These are phyloP conservation scores for Aureococcus anophagefferens DNA, from an alignment of 108 stramenopile genomes.

Conservation along the genomic window DNA sequence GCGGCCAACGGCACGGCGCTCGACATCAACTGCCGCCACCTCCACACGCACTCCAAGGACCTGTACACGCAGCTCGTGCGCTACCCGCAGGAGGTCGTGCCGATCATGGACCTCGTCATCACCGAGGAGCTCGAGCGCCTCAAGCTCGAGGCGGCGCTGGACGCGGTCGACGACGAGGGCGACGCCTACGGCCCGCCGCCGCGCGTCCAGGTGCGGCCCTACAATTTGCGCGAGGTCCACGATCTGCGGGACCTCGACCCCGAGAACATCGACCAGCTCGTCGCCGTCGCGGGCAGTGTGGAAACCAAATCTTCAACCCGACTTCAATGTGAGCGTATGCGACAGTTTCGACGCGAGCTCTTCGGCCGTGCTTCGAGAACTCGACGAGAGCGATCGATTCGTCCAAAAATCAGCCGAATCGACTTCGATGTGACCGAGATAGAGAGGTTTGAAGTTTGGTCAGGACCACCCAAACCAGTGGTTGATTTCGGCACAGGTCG, in stretches of 20 bases:
- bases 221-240: conserved; percentile 63
- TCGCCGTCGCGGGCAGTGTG: too few relatives aligned
- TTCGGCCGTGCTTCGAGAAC: too few relatives aligned
- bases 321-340: too few relatives aligned
- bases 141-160: conserved; percentile 38
- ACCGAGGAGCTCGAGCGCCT: too few relatives aligned
- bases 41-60: conserved; percentile 66
- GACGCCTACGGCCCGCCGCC: conserved; percentile 36
- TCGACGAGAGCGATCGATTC: too few relatives aligned
- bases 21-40: conserved; percentile 81
- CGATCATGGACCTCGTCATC: conserved; percentile 71
- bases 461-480: too few relatives aligned
- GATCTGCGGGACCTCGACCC: conserved; percentile 88
- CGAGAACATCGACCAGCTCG: conserved; percentile 75
- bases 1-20: conserved; percentile 32
- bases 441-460: too few relatives aligned
- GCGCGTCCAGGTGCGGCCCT: conserved; percentile 80
- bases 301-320: too few relatives aligned
- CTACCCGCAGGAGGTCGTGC: conserved; percentile 90
- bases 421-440: too few relatives aligned
- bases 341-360: too few relatives aligned
- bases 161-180: conserved; percentile 30
- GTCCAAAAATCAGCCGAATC: too few relatives aligned
- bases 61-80: conserved; percentile 83
- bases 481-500: too few relatives aligned